Base-by-base conservation (phyloP, 2,329 filamentous ascomycete genomes). In the Fusarium foetens region DNA sequence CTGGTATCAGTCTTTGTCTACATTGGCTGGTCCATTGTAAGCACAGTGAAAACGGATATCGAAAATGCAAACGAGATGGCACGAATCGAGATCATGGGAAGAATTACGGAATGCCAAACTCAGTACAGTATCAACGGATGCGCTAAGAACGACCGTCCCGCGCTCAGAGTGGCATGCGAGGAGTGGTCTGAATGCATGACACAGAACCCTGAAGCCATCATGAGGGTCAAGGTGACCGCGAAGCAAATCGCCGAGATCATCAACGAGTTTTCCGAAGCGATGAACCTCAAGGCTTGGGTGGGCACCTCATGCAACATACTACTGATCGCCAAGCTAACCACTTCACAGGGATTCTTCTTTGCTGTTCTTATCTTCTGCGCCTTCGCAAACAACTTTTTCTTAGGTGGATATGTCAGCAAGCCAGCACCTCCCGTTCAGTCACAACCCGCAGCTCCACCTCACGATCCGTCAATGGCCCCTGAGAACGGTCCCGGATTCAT, bases 191-290 rank as follows among this genome's bases (percentile, higher is more conserved):
- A 89, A 36, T 98, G 96, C 82, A 97, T 97, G 94, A 90, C 91
- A 72, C 90, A 92, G 72, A 93, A 98, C 77, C 91, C 94, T 1
- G 87, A 91, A 48, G 90, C 90, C 62, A 90, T 97, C 62, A 94
- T 93, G 73, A 87, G 92, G 41, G 92, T 95, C 45, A 92, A 91
- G 76, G 90, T 97, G 42, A 94, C 92, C 23, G 95, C 94, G 9
- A 92, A 93, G 78, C 96, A 95, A 31, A 93, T 98, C 79, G 95
- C 95, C 2, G 90, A 94, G 78, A 97, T 99, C 43, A 92, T 98
- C 81, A 98, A 98, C 80, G 92, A 92, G 77, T 98, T 98, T 80
- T 91, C 97, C 8, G 94, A 97, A 76, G 91, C 93, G 10, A 95
- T 98, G 81, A 94, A 92, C 71, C 92, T 94, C 81, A 98, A 98